Conservation (phyloP, 352 stramenopile species). For the Globisporangium acanthophoron region DNA sequence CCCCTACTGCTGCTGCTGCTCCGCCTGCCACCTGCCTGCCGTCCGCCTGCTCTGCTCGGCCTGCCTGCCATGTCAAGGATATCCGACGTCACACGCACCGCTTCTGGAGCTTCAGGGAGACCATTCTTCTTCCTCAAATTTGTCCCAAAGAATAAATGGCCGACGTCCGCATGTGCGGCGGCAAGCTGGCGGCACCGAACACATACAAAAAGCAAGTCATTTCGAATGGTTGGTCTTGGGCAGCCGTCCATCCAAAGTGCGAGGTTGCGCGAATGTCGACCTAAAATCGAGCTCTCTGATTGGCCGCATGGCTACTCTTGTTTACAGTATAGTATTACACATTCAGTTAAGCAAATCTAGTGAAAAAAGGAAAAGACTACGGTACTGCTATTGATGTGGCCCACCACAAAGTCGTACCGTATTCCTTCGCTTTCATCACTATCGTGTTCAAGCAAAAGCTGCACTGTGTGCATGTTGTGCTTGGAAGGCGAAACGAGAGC, state of each 20-base stretch:
- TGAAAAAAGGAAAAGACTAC: no score
- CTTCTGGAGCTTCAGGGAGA: slow-evolving; percentile 90
- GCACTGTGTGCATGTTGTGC: no score
- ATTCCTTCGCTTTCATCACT: no score
- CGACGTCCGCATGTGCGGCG: not conserved
- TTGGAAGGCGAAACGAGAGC: no score
- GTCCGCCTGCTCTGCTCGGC: not conserved
- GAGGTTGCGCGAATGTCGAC: not conserved
- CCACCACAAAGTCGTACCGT: no score
- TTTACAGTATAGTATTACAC: not conserved
- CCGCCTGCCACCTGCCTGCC: no score
- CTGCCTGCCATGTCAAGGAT: not conserved
- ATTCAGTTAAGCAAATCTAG: no score
- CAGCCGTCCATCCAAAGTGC: not conserved
- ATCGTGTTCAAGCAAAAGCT: no score
- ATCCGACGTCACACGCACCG: slow-evolving; percentile 34
- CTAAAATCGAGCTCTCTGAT: no score
- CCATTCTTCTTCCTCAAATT: slow-evolving; percentile 80
- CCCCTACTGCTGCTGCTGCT: no score
- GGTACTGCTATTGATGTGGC: no score
- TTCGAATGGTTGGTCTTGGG: not conserved
- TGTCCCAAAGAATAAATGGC: slow-evolving; percentile 83
- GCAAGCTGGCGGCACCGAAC: not conserved
- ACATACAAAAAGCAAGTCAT: slow-evolving; percentile 19
- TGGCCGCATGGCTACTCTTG: no score